Percentiles rank a stretch among this genome's conserved stretches.
Conservation (phyloP, 1,139 yeast genomes). For the Zygosaccharomyces sapae region DNA sequence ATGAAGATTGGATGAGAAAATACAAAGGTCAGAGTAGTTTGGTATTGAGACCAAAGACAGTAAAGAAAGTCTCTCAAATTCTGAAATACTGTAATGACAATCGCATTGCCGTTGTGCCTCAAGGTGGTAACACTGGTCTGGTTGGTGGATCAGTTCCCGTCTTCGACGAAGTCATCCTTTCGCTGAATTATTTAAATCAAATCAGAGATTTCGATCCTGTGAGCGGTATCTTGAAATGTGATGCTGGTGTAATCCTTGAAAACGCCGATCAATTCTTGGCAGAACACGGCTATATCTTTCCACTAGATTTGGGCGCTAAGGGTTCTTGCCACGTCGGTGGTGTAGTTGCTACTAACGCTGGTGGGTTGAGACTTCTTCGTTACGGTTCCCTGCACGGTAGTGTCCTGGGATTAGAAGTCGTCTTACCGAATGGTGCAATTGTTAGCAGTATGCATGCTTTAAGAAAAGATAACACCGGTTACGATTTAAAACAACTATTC, state of each 20-base stretch:
- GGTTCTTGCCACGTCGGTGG: constrained; percentile 98
- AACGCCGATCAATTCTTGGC: constrained; percentile 75
- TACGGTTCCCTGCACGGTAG: constrained; percentile 93
- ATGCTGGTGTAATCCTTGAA: constrained; percentile 88
- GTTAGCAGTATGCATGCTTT: constrained; percentile 75
- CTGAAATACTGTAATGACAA: constrained; percentile 77
- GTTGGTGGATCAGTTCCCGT: constrained; percentile 95
- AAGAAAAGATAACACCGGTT: constrained; percentile 92
- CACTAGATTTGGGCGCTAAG: constrained; percentile 92
- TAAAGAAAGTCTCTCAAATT: constrained; percentile 73
- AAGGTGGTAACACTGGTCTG: constrained; percentile 95
- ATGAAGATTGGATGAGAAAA: constrained; percentile 96
- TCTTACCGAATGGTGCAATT: constrained; percentile 82
- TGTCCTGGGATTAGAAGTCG: constrained; percentile 88
- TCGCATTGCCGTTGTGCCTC: constrained; percentile 85
- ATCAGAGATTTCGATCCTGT: constrained; percentile 76
- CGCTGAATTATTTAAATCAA: constrained; percentile 66
- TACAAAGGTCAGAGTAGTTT: constrained; percentile 81
- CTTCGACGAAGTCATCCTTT: constrained; percentile 82
- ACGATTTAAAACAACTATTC: constrained; percentile 84
- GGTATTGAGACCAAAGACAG: constrained; percentile 79
- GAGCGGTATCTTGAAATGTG: constrained; percentile 82
- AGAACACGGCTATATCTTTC: constrained; percentile 84
- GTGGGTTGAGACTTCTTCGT: constrained; percentile 82
- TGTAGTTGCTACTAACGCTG: constrained; percentile 93